Conservation (phyloP, 2,329 filamentous ascomycete species). For the Phialocephala subalpina region DNA sequence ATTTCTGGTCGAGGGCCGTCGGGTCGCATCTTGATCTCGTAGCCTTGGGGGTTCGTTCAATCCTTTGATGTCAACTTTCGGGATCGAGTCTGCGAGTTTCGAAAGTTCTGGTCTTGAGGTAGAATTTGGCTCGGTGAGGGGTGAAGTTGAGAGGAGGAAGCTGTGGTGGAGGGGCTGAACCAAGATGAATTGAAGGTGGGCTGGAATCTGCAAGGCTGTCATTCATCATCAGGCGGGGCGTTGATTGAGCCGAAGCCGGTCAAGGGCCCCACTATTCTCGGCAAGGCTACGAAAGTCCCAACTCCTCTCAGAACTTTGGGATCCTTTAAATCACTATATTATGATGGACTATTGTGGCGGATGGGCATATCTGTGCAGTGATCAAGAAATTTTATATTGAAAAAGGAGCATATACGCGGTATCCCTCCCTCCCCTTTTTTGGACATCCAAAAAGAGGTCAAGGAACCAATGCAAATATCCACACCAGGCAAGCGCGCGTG, state of each 20-base stretch:
- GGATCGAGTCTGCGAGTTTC: no score
- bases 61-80: no score
- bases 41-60: not conserved
- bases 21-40: not conserved
- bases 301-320: not conserved
- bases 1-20: conserved; percentile 65
- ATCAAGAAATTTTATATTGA: conserved; percentile 3
- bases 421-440: not conserved
- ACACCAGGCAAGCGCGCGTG: conserved; percentile 25
- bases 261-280: not conserved
- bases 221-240: conserved; percentile 18
- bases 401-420: conserved; percentile 17
- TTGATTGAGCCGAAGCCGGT: conserved; percentile 12
- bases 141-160: not conserved
- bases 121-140: no score
- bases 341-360: no score
- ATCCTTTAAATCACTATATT: not conserved
- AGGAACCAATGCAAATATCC: conserved; percentile 28
- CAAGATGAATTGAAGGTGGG: conserved; percentile 6
- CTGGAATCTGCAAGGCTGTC: conserved; percentile 20
- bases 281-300: conserved; percentile 11
- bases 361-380: not conserved
- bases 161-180: not conserved
- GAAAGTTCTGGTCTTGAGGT: no score
- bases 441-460: not conserved